Base-by-base conservation (phyloP, 176 grass and related monocot species). In the Otatea glauca region DNA sequence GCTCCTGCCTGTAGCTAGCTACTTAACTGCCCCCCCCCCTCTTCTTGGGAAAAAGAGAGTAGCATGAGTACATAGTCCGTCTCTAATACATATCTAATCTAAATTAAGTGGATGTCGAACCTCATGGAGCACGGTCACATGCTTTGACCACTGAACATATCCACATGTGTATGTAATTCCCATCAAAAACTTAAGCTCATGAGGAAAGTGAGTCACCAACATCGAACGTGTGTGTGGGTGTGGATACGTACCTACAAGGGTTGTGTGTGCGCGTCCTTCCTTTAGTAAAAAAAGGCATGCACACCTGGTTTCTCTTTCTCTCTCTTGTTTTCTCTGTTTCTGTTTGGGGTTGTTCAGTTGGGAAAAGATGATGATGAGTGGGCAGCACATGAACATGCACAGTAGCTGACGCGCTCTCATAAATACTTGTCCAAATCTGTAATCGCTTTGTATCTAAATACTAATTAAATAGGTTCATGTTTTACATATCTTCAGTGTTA, bases 381-480 rank as follows among this genome's bases (percentile, higher is more conserved):
- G 80, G 84, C 84, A 37, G 68, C 80, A 90, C 84, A 84, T 87
- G 80, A 86, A 82, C 72, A 72, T 90, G 65, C 61, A 78, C 84
- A 50, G 79, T 73, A 41, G 73, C 56, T 72, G 83, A 83, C 88
- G 84, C 74, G 88, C 45, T 77, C 56, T 90, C 72, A 82, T 86
- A 90, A 90, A 78, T 86, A 78, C 84, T 61, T 64, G 66, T 29
- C 73, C 74, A 86, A 82, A 60, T 74, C 84, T 24, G 17, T 29
- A 83, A 73, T 51, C 41, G 18, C 7, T 9, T 18, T 78, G 59
- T 42, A 32, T 61, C 10, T 59, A 47, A 37, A 48, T 35, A 27
- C 76, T 78, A 43, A 43, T 43, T 65, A 32, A 44, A 65, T 12
- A 34, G 44, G 14, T 74, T 38, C 6, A n/a, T 23, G 3, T 11